Evolutionary conservation across 2,329 filamentous ascomycete species (phyloP), one percentile per base, ranked within the genome.

Genomic region (Orbilia javanica): DNA sequence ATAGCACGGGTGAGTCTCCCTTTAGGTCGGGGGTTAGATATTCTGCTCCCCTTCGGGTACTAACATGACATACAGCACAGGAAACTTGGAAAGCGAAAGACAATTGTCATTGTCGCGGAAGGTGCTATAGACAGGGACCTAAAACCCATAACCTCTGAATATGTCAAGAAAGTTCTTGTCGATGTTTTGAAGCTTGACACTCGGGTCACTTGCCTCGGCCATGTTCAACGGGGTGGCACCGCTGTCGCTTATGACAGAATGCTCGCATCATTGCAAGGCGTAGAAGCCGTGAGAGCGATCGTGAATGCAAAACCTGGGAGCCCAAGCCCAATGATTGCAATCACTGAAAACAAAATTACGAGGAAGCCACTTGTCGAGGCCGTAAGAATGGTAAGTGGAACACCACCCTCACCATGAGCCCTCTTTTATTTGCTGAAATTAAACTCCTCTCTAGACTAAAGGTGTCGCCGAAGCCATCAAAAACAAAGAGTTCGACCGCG

Each of bases 261-360:
- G 89, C 88, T 99, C 57, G 91, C 92, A 5, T 99, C 96, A 0
- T 86, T 98, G 39, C 96, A 99, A 83, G 96, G 94, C 82, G 93
- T 97, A 2, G 94, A 97, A 84, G 95, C 94, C 25, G 94, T 98
- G 82, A 93, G 92, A 82, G 94, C 95, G 22, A 93, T 97, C 18
- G 88, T 97, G 29, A 93, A 97, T 80, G 93, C 93, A 62, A 96
- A 90, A 0, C 94, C 96, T 8, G 92, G 96, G 50, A 95, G 93
- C 0, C 93, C 93, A 69, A 97, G 94, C 60, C 95, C 94, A 73
- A 94, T 99, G 83, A 98, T 99, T 83, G 94, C 94, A 81, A 94
- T 99, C 81, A 94, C 91, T 80, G 96, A 99, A 87, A 98, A 98
- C 88, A 97, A 99, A 86, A 98, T 99, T 83, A 90, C 94, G 80